Percentiles rank a stretch among this genome's conserved stretches.
Evolutionary conservation across 2,329 filamentous ascomycete species (phyloP).

Genomic region (Pyricularia sp.): DNA sequence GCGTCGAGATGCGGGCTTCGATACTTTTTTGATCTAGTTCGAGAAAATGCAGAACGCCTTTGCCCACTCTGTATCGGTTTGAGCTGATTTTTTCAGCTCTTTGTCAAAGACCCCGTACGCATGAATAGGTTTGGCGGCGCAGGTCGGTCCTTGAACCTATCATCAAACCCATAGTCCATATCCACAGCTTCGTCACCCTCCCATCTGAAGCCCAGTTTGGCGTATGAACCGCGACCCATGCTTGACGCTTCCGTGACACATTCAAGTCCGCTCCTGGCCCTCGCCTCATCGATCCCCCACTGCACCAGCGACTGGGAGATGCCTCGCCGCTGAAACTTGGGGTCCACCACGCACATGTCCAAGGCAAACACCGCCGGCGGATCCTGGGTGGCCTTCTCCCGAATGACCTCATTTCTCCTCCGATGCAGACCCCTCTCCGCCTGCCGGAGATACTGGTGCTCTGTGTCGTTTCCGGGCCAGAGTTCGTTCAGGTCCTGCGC

Average conservation of each 20-base stretch:
- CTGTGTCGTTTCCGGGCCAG: constrained; percentile 27
- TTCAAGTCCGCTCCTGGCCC: constrained; percentile 26
- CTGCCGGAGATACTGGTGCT: constrained; percentile 33
- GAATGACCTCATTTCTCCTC: constrained; percentile 27
- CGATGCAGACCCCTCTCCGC: constrained; percentile 28
- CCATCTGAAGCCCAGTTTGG: constrained; percentile 29
- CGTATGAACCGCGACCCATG: constrained; percentile 34
- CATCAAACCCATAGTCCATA: constrained; percentile 28
- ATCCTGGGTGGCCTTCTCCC: constrained; percentile 16
- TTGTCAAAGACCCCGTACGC: constrained; percentile 12
- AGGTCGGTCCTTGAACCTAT: constrained; percentile 22
- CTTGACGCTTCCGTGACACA: constrained; percentile 30
- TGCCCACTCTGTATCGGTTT: neutral
- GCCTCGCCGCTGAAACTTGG: constrained; percentile 36
- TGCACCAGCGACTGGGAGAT: constrained; percentile 30
- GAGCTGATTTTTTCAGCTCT: neutral
- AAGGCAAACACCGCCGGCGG: constrained; percentile 30
- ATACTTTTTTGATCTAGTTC: neutral
- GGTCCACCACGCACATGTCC: constrained; percentile 38
- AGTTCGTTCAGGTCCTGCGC: constrained; percentile 20
- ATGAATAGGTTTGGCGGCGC: constrained; percentile 34
- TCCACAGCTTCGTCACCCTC: constrained; percentile 20
- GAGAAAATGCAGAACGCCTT: neutral
- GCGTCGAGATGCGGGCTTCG: neutral
- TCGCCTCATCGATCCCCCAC: constrained; percentile 33